Evolutionary conservation across 2,329 filamentous ascomycete genomes (phyloP).

Genomic region (Calonectria pauciramosa): DNA sequence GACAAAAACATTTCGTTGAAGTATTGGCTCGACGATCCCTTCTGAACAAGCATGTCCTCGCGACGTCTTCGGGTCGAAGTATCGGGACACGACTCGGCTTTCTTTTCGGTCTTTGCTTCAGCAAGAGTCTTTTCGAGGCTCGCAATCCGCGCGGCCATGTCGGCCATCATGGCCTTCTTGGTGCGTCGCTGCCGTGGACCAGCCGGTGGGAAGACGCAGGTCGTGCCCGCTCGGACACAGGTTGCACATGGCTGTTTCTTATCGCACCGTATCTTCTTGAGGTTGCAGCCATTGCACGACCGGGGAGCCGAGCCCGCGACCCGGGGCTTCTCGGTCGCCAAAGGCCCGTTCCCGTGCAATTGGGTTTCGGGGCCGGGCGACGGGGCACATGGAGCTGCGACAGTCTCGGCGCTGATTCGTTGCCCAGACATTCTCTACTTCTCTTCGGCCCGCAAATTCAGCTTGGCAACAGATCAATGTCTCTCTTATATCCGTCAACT

Average conservation of each 20-base stretch:
- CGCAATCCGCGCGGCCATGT: conserved; percentile 53
- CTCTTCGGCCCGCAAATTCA: background rate
- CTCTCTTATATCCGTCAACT: background rate
- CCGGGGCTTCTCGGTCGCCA: background rate
- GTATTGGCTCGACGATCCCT: conserved; percentile 51
- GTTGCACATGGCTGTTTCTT: conserved; percentile 79
- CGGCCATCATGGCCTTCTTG: conserved; percentile 47
- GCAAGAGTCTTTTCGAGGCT: conserved; percentile 49
- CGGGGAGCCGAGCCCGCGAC: conserved; percentile 30
- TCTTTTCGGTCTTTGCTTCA: background rate
- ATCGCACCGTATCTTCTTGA: conserved; percentile 79
- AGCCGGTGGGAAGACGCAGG: conserved; percentile 48
- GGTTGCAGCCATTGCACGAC: conserved; percentile 58
- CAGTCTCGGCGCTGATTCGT: background rate
- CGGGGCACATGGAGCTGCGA: background rate
- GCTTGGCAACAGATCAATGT: background rate
- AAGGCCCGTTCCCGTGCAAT: background rate
- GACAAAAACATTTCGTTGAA: conserved; percentile 54
- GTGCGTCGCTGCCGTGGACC: conserved; percentile 42
- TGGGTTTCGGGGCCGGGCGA: background rate
- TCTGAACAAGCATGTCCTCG: conserved; percentile 48
- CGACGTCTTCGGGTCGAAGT: background rate
- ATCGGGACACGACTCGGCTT: background rate
- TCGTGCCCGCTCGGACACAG: conserved; percentile 64
- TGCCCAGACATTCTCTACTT: background rate